These are phyloP conservation scores for Begonia masoniana DNA, from an alignment of 306 rosid genomes.

Conservation along the genomic window DNA sequence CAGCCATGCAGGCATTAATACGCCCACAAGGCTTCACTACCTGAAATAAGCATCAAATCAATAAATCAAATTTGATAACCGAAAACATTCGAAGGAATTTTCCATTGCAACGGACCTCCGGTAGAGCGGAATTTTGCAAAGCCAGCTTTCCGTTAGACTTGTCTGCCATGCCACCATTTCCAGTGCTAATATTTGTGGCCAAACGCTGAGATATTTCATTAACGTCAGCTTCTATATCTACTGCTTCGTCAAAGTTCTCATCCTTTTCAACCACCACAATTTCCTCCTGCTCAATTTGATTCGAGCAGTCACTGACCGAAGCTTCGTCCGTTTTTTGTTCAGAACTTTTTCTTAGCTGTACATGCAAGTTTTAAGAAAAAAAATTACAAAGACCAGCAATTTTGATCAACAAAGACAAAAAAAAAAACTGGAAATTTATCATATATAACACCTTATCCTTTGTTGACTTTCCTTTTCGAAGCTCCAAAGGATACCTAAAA, in stretches of 20 bases:
- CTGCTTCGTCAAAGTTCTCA: slow-evolving; percentile 37
- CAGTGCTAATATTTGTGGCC: slow-evolving; percentile 33
- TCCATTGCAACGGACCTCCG: slow-evolving; percentile 55
- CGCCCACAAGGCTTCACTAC: slow-evolving; percentile 93
- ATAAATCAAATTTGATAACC: neutral
- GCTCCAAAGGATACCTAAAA: slow-evolving; percentile 86
- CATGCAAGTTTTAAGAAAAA: slow-evolving; percentile 1
- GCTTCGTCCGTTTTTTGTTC: slow-evolving; percentile 32
- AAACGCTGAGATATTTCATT: slow-evolving; percentile 51
- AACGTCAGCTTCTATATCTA: slow-evolving; percentile 28
- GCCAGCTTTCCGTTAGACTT: slow-evolving; percentile 38
- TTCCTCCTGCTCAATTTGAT: slow-evolving; percentile 26
- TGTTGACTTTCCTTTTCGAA: slow-evolving; percentile 82
- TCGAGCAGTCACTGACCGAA: slow-evolving; percentile 20
- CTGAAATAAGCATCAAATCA: slow-evolving; percentile 17
- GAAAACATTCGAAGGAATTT: slow-evolving; percentile 7
- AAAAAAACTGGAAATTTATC: slow-evolving; percentile 2
- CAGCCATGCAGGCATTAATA: slow-evolving; percentile 81
- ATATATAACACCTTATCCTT: slow-evolving; percentile 53
- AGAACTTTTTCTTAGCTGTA: slow-evolving; percentile 47
- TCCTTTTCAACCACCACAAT: slow-evolving; percentile 29
- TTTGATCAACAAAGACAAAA: too few species aligned
- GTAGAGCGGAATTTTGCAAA: slow-evolving; percentile 33
- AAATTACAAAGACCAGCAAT: neutral
- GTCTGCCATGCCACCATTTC: slow-evolving; percentile 24